Evolutionary conservation across 805 yeast genomes (phyloP).

Genomic region (Kuraishia cidri): DNA sequence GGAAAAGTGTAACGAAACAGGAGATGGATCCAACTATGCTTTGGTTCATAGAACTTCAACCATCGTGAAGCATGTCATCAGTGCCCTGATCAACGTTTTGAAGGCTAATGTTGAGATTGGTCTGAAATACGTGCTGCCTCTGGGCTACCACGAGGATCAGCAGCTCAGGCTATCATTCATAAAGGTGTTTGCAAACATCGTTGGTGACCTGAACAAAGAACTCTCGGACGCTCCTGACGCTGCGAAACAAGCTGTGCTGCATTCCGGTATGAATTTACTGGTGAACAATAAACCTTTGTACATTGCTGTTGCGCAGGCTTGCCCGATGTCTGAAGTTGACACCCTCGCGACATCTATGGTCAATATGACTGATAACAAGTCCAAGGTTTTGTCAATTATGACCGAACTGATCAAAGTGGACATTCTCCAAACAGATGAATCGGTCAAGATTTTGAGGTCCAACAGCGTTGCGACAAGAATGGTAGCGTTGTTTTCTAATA

Average conservation of each 20-base stretch:
- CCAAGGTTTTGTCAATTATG: constrained; percentile 33
- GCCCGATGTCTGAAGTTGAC: constrained; percentile 64
- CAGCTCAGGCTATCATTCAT: constrained; percentile 65
- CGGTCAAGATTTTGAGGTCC: constrained; percentile 69
- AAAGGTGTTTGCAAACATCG: constrained; percentile 67
- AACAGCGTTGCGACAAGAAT: constrained; percentile 79
- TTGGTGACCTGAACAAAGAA: constrained; percentile 17
- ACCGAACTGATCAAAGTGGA: constrained; percentile 51
- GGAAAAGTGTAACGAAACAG: constrained; percentile 36
- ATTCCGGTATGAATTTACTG: constrained; percentile 9
- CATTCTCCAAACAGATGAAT: constrained; percentile 46
- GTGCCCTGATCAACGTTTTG: constrained; percentile 58
- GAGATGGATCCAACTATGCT: no score
- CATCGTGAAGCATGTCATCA: constrained; percentile 55
- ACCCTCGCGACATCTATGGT: constrained; percentile 59
- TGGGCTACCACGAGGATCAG: constrained; percentile 64
- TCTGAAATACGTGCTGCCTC: constrained; percentile 62
- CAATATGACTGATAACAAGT: constrained; percentile 37
- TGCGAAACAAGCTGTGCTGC: constrained; percentile 3
- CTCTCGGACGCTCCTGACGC: constrained; percentile 6
- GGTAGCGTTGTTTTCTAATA: constrained; percentile 60
- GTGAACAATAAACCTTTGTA: constrained; percentile 28
- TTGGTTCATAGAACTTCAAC: constrained; percentile 9
- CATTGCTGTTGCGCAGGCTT: constrained; percentile 46
- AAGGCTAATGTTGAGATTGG: constrained; percentile 74